phyloP scores from a whole-genome alignment of 257 asterid species.

The Forsythia suspensa region DNA sequence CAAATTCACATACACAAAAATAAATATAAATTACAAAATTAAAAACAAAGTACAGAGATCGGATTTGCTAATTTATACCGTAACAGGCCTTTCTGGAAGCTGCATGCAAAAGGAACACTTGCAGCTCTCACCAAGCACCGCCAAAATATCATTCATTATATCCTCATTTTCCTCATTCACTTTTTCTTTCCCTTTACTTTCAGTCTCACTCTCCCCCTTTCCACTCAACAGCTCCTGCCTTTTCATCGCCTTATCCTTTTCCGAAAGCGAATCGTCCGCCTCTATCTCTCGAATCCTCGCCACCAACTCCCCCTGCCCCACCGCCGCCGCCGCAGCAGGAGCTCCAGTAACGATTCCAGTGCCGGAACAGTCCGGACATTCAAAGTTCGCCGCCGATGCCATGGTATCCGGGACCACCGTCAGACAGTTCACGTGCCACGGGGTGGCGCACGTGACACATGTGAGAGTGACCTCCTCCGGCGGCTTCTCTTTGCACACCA shows the following conservation, averaged over 20 bases:
- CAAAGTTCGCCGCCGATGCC: slow-evolving; percentile 34
- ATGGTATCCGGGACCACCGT: slow-evolving; percentile 33
- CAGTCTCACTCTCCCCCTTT: slow-evolving; percentile 25
- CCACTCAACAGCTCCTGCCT: slow-evolving; percentile 67
- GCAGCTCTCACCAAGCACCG: slow-evolving; percentile 57
- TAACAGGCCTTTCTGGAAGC: slow-evolving; percentile 84
- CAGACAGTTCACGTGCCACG: slow-evolving; percentile 80
- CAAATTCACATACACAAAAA: not conserved
- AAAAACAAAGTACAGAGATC: not conserved
- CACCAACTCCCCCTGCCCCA: slow-evolving; percentile 41
- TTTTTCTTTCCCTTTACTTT: slow-evolving; percentile 22
- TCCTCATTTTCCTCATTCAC: slow-evolving; percentile 26
- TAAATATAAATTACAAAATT: not conserved
- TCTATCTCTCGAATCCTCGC: slow-evolving; percentile 61
- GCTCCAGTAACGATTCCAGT: slow-evolving; percentile 44
- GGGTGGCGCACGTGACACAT: slow-evolving; percentile 71
- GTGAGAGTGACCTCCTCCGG: slow-evolving; percentile 39
- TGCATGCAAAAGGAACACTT: slow-evolving; percentile 76
- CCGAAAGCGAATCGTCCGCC: slow-evolving; percentile 59
- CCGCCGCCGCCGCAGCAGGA: slow-evolving; percentile 54
- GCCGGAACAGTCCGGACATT: slow-evolving; percentile 83
- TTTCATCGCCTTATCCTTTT: slow-evolving; percentile 61
- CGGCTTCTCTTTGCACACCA: slow-evolving; percentile 65
- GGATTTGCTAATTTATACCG: slow-evolving; percentile 41
- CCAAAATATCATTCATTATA: slow-evolving; percentile 43